Conservation (phyloP, 768 basidiomycete species). For the Lactarius deliciosus region DNA sequence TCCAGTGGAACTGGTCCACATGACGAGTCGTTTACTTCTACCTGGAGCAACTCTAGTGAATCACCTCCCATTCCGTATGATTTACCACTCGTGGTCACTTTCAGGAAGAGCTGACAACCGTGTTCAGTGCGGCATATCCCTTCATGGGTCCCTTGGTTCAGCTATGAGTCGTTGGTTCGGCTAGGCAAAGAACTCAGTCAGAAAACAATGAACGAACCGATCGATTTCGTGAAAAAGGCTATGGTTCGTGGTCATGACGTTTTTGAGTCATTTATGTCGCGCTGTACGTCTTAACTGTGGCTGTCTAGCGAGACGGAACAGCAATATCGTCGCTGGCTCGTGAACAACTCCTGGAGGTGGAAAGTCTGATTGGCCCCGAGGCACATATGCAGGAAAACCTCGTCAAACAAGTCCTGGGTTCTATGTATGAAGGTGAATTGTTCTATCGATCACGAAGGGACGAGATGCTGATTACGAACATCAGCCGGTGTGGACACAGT, state of each 20-base stretch:
- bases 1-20: background rate
- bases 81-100: no score
- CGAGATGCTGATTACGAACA: no score
- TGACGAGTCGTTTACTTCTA: background rate
- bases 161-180: background rate
- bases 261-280: background rate
- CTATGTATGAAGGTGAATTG: background rate
- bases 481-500: slow-evolving; percentile 13
- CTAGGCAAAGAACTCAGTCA: background rate
- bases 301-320: background rate
- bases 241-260: slow-evolving; percentile 1
- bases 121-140: slow-evolving; percentile 17
- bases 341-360: slow-evolving; percentile 5
- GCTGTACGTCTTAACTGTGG: background rate
- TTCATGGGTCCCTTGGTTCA: slow-evolving; percentile 20
- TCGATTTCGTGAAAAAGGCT: slow-evolving; percentile 13
- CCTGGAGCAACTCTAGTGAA: slow-evolving; percentile 19
- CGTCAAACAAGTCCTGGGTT: background rate
- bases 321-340: slow-evolving; percentile 1
- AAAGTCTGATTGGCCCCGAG: background rate
- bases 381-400: background rate
- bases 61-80: slow-evolving; percentile 19
- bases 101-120: background rate
- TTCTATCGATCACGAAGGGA: no score
- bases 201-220: slow-evolving; percentile 1